phyloP scores from a whole-genome alignment of 2,329 filamentous ascomycete genomes.

The Talaromyces marneffei region DNA sequence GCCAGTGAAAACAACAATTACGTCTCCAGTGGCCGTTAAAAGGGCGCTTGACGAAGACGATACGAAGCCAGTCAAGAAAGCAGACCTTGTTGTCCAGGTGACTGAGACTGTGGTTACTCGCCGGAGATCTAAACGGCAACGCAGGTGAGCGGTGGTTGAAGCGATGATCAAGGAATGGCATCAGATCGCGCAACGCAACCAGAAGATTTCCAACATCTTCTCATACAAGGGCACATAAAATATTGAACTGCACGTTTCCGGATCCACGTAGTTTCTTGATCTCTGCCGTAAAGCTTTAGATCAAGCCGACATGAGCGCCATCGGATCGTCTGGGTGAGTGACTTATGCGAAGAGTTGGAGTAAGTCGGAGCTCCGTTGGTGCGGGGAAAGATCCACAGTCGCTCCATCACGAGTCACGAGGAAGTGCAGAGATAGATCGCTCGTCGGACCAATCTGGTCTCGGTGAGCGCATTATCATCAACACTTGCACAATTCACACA shows the following conservation, averaged over 20 bases:
- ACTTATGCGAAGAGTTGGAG: not conserved
- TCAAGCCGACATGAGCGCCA: not conserved
- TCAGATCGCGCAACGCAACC: not conserved
- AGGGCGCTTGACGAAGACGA: conserved; percentile 20
- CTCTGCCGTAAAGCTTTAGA: too few relatives aligned
- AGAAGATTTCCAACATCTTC: not conserved
- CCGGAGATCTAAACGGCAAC: conserved; percentile 13
- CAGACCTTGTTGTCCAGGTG: conserved; percentile 7
- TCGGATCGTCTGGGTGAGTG: not conserved
- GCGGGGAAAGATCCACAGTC: not conserved
- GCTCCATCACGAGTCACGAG: not conserved
- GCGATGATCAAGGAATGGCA: not conserved
- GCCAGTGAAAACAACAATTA: conserved; percentile 25
- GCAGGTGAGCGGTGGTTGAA: not conserved
- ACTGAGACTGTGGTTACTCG: conserved; percentile 6
- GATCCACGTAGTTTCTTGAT: too few relatives aligned
- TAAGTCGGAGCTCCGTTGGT: not conserved
- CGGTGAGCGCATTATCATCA: not conserved
- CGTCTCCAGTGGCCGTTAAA: conserved; percentile 23
- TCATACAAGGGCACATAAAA: not conserved
- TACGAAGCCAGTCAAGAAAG: conserved; percentile 13
- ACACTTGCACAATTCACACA: not conserved
- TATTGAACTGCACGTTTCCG: not conserved
- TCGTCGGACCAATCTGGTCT: not conserved
- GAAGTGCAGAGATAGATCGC: not conserved